These are phyloP conservation scores for Hypoxylon sp. DNA, from an alignment of 2,329 filamentous ascomycete genomes.

Conservation along the genomic window DNA sequence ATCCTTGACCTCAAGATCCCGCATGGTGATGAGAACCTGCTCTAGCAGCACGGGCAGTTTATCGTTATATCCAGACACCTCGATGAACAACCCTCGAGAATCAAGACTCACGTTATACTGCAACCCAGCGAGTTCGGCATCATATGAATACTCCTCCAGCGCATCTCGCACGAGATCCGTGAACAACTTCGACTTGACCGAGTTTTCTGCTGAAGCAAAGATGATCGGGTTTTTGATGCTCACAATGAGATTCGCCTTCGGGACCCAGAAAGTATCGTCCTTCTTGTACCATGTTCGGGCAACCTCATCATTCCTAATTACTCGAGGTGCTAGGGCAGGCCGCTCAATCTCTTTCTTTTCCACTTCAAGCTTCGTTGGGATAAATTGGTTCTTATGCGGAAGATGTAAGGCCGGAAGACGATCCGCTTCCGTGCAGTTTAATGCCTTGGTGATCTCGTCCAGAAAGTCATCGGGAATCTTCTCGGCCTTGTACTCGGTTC, in stretches of 20 bases:
- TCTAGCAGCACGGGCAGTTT: conserved; percentile 93
- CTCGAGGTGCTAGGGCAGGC: conserved; percentile 79
- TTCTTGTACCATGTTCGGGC: conserved; percentile 97
- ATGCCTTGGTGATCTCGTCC: conserved; percentile 76
- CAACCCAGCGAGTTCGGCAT: conserved; percentile 92
- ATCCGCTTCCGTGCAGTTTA: conserved; percentile 68
- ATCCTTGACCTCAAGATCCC: conserved; percentile 85
- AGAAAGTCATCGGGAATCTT: conserved; percentile 84
- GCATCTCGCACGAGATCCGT: conserved; percentile 90
- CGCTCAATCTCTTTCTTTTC: conserved; percentile 92
- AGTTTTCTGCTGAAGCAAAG: conserved; percentile 83
- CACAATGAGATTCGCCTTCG: conserved; percentile 89
- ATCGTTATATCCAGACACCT: conserved; percentile 93
- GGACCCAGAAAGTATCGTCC: conserved; percentile 98
- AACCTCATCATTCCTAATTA: conserved; percentile 86
- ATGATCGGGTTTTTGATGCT: conserved; percentile 84
- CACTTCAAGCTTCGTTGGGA: conserved; percentile 92
- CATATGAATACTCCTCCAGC: conserved; percentile 93
- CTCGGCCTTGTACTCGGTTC: conserved; percentile 90
- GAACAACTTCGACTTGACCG: conserved; percentile 84
- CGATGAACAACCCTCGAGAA: conserved; percentile 80
- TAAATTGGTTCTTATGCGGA: conserved; percentile 95
- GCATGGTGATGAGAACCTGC: conserved; percentile 87
- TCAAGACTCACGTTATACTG: conserved; percentile 84
- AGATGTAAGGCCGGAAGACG: conserved; percentile 83